Percentiles rank a stretch among this genome's conserved stretches.
Conservation (phyloP, 1,139 yeast species). For the Sugiyamaella pinicola region DNA sequence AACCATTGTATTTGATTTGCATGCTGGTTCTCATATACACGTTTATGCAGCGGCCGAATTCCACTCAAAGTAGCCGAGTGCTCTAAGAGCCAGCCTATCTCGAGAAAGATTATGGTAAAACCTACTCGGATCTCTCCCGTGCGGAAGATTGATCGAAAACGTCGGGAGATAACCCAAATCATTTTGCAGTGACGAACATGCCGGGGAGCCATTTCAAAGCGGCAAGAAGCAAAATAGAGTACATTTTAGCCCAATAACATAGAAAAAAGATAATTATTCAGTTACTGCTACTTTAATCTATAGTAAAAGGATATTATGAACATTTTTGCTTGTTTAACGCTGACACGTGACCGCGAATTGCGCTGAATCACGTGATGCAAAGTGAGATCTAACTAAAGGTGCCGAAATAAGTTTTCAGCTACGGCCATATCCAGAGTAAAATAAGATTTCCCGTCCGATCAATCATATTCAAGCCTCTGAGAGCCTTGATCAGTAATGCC, state of each 20-base stretch:
- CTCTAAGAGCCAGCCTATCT: not conserved
- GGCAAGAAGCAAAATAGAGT: too few species aligned
- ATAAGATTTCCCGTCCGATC: slow-evolving; percentile 14
- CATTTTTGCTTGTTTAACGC: too few species aligned
- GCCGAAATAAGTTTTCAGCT: not conserved
- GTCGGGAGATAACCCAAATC: too few species aligned
- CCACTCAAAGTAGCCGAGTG: not conserved
- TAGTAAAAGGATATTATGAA: too few species aligned
- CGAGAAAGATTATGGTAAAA: not conserved
- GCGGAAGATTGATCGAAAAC: not conserved
- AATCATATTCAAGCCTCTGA: slow-evolving; percentile 14
- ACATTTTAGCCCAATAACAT: too few species aligned
- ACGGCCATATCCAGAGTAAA: slow-evolving; percentile 14
- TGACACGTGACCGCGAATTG: too few species aligned
- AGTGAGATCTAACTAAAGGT: not conserved
- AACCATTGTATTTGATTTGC: not conserved
- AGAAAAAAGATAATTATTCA: too few species aligned
- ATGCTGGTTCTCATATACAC: not conserved
- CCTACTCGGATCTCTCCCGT: not conserved
- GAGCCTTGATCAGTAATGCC: slow-evolving; percentile 15
- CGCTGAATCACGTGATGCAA: not conserved
- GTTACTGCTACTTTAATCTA: too few species aligned
- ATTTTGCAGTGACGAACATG: too few species aligned
- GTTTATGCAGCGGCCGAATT: not conserved
- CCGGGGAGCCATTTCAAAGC: too few species aligned